Base-by-base conservation (phyloP, 1,284 basidiomycete species). In the Stygiomarasmius scandens region DNA sequence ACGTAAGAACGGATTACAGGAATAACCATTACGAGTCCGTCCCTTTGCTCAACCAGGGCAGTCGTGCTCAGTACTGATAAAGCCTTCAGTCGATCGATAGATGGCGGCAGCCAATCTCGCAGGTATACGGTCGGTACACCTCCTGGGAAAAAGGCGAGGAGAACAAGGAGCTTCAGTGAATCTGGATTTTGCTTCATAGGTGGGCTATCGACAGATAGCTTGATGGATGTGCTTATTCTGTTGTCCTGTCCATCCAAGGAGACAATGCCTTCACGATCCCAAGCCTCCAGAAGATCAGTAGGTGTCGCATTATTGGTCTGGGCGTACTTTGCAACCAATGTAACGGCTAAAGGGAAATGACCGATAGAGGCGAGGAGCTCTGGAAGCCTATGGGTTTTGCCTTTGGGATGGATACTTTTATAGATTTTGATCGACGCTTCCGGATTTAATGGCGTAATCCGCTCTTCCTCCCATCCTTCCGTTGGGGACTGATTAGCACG, bases 71-170 rank as follows among this genome's bases (percentile, higher is more conserved):
- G 51, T 34, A 38, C 55, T 4, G 34, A 50, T 11, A 68, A 46
- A 22, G 61, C 62, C 32, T 36, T 46, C 10, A 24, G 19, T 12
- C 24, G 32, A 38, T 38, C n/a, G 38, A 41, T n/a, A n/a, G 38
- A 23, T 29, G 16, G 9, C 9, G 64, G 60, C 3, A 63, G 59
- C 66, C 65, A 67, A 56, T 57, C 58, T 8, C 14, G 16, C 12
- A 68, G 55, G 41, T 65, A 55, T 5, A 45, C 32, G 16, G 48
- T 52, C 4, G 58, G 58, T 2, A 64, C 62, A n/a, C 66, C 65
- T 19, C 63, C 66, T n/a, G 67, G 67, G 2, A 68, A 61, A 43
- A 68, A 54, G 8, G 67, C 66, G 29, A 68, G 55, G n/a, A 61
- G 49, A 24, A 55, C 52, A 10, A 68, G 63, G 22, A 68, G 59